phyloP scores from a whole-genome alignment of 2,329 filamentous ascomycete genomes.

The Trichoderma afroharzianum region DNA sequence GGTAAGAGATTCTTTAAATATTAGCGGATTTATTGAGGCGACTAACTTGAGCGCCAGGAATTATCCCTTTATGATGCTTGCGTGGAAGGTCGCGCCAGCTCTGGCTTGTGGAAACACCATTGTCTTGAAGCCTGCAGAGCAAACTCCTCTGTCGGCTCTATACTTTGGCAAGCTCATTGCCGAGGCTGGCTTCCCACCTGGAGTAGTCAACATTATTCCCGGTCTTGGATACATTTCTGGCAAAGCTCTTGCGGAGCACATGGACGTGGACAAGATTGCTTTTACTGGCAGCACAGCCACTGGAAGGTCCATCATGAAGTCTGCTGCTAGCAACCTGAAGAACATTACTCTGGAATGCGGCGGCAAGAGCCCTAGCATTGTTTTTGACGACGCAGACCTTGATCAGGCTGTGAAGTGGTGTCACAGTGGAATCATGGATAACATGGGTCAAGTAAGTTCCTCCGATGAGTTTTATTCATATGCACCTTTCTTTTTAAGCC shows the following conservation, averaged over 20 bases:
- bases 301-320: constrained; percentile 59
- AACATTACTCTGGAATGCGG: constrained; percentile 73
- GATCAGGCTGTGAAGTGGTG: constrained; percentile 11
- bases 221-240: constrained; percentile 4
- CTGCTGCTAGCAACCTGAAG: constrained; percentile 71
- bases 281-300: constrained; percentile 11
- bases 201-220: constrained; percentile 16
- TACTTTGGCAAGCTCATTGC: constrained; percentile 9
- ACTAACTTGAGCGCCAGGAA: constrained; percentile 42
- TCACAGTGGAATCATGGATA: constrained; percentile 40
- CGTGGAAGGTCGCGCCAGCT: constrained; percentile 72
- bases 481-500: not conserved
- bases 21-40: too few relatives aligned
- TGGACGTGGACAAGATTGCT: constrained; percentile 17
- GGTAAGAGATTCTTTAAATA: constrained; percentile 27
- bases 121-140: constrained; percentile 67
- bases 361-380: constrained; percentile 46
- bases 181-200: constrained; percentile 8
- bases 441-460: constrained; percentile 59
- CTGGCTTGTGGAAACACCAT: constrained; percentile 65
- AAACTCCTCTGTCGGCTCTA: constrained; percentile 43
- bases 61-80: constrained; percentile 71
- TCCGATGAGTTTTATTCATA: not conserved
- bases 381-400: constrained; percentile 13
- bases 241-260: constrained; percentile 1